These are phyloP conservation scores for Lagerstroemia fauriei DNA, from an alignment of 441 rosid species.

Conservation along the genomic window DNA sequence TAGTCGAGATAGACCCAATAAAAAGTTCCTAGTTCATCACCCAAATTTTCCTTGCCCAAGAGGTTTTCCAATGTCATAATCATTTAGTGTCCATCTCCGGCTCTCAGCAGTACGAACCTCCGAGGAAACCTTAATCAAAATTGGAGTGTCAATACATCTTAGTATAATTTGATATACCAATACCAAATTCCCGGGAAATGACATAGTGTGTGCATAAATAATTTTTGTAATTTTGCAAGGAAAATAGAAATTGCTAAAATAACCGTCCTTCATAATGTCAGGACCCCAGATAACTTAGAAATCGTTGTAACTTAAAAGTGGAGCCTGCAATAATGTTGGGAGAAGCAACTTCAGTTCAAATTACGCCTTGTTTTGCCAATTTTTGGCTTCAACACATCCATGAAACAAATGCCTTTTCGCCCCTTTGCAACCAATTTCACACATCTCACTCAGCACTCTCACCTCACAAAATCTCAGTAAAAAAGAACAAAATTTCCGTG, in stretches of 20 bases:
- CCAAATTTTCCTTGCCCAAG: conserved; percentile 97
- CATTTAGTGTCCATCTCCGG: conserved; percentile 77
- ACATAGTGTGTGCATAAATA: neutral
- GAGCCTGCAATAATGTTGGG: too few relatives aligned
- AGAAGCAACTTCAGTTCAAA: too few relatives aligned
- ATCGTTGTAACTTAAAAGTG: neutral
- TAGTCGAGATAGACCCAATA: too few relatives aligned
- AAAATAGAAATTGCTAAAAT: neutral
- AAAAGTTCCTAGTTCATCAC: too few relatives aligned
- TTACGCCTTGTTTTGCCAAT: too few relatives aligned
- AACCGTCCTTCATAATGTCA: neutral
- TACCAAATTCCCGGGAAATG: neutral
- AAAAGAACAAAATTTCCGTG: too few relatives aligned
- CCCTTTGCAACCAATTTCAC: too few relatives aligned
- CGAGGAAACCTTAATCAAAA: conserved; percentile 44
- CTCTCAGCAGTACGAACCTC: conserved; percentile 57
- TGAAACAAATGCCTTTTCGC: too few relatives aligned
- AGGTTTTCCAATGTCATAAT: conserved; percentile 94
- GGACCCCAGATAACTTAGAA: neutral
- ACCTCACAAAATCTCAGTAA: too few relatives aligned
- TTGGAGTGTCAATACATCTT: neutral
- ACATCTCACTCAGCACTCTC: too few relatives aligned
- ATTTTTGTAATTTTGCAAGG: neutral
- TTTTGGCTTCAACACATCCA: too few relatives aligned
- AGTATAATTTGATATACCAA: neutral